Evolutionary conservation across 345 rosid genomes (phyloP), one percentile per base, ranked within the genome.

Genomic region (Heritiera fomes): DNA sequence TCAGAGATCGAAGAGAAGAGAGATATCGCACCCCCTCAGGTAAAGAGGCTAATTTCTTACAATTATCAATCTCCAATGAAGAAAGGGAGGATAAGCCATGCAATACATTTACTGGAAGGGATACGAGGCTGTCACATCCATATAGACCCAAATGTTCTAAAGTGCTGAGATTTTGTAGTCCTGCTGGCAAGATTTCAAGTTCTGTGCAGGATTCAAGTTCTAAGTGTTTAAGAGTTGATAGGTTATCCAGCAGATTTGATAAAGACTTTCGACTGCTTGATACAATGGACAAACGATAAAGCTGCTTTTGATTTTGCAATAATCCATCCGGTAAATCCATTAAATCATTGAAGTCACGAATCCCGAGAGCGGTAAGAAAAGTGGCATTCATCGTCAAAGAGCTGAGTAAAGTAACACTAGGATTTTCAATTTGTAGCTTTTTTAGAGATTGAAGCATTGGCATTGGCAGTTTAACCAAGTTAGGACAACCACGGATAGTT

Each of bases 271-370:
- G 76, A 32, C 1, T 30, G 0, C 0, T 8, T 1, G 0, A 7
- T 0, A 0, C 0, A 14, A 72, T 55, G 0, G 0, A 0, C 6
- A 72, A 72, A 0, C 8, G 1, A 4, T 34, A 47, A 52, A 72
- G 76, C 4, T 15, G 13, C 14, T 30, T 72, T 6, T 50, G 28
- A 53, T 55, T 55, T 34, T 32, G 30, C 60, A 53, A 18, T 55
- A 52, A 12, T 38, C 61, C 58, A 18, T 72, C 13, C 3, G 62
- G 75, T 1, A 72, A 53, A 3, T 23, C 46, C 1, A 4, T 20
- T 20, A 59, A 41, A 15, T 7, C 10, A 10, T 15, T 2, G 40
- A 73, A 28, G 14, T 1, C 0, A 30, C 4, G 0, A 73, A 60
- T 7, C 8, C 0, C 0, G 45, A 47, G 75, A 71, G 8, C 17